Evolutionary conservation across 2,329 filamentous ascomycete species (phyloP).

Genomic region (Diaporthe citri): DNA sequence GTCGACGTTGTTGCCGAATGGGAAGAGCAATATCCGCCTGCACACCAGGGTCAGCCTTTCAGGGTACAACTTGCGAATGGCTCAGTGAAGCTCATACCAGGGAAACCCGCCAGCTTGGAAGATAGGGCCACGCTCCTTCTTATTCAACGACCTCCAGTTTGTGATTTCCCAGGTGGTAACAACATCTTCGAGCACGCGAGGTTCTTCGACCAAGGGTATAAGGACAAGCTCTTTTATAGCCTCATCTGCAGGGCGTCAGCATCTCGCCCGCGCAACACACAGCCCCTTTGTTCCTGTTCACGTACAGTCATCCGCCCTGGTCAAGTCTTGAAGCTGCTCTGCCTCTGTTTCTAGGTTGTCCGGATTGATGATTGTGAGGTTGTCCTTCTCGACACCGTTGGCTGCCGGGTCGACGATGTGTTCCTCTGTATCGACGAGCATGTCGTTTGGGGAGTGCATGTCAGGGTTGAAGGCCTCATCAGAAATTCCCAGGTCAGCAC

Average conservation of each 20-base stretch:
- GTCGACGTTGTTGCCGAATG: constrained; percentile 93
- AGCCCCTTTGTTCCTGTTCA: constrained; percentile 38
- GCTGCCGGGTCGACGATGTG: constrained; percentile 60
- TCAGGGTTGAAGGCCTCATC: constrained; percentile 64
- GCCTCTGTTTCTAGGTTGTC: constrained; percentile 63
- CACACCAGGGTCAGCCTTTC: constrained; percentile 42
- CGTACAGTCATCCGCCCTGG: constrained; percentile 67
- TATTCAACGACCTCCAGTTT: constrained; percentile 80
- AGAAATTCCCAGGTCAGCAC: constrained; percentile 46
- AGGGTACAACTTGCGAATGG: not conserved
- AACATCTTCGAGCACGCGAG: constrained; percentile 82
- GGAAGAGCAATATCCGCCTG: constrained; percentile 95
- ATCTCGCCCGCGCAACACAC: constrained; percentile 12
- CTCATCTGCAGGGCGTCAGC: constrained; percentile 69
- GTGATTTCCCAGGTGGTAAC: constrained; percentile 89
- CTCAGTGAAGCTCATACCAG: constrained; percentile 71
- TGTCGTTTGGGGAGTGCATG: constrained; percentile 67
- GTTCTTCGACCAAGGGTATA: constrained; percentile 78
- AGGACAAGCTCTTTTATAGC: constrained; percentile 88
- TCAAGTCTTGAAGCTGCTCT: constrained; percentile 61
- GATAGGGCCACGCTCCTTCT: constrained; percentile 87
- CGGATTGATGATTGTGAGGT: constrained; percentile 67
- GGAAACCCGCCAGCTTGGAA: constrained; percentile 90
- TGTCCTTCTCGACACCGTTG: constrained; percentile 63
- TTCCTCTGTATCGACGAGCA: constrained; percentile 68